These are phyloP conservation scores for Cladosporium sp. DNA, from an alignment of 2,329 filamentous ascomycete species.

Conservation along the genomic window DNA sequence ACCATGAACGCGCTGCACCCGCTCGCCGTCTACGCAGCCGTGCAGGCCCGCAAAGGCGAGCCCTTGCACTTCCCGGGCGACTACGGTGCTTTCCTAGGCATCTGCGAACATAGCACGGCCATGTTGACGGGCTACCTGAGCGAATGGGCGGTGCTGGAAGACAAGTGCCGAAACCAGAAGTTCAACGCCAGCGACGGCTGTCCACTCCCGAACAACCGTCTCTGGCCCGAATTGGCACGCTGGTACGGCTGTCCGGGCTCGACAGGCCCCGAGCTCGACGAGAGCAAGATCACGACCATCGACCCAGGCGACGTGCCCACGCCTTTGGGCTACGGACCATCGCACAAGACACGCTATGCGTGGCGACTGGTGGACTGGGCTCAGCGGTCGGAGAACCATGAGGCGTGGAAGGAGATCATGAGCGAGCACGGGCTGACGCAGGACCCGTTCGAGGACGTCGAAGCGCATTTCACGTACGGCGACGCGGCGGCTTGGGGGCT, in stretches of 20 bases:
- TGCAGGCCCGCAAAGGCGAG: slow-evolving; percentile 40
- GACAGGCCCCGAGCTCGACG: slow-evolving; percentile 27
- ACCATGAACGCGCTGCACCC: slow-evolving; percentile 49
- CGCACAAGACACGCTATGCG: slow-evolving; percentile 33
- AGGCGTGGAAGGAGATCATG: slow-evolving; percentile 45
- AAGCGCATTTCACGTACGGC: slow-evolving; percentile 44
- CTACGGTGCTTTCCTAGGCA: slow-evolving; percentile 41
- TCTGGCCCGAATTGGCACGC: slow-evolving; percentile 45
- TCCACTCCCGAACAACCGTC: slow-evolving; percentile 44
- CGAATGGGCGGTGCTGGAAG: slow-evolving; percentile 48
- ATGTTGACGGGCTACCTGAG: slow-evolving; percentile 47
- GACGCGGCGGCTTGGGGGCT: slow-evolving; percentile 37
- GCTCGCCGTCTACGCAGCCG: slow-evolving; percentile 48
- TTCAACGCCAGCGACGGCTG: slow-evolving; percentile 48
- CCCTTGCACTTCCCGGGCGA: slow-evolving; percentile 44
- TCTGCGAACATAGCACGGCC: slow-evolving; percentile 41
- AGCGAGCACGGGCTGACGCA: slow-evolving; percentile 38
- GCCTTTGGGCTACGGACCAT: slow-evolving; percentile 42
- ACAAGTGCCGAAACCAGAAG: slow-evolving; percentile 39
- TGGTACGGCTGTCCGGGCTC: slow-evolving; percentile 39
- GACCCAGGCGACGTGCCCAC: slow-evolving; percentile 19
- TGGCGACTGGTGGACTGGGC: slow-evolving; percentile 48
- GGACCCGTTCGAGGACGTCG: slow-evolving; percentile 41
- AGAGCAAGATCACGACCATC: slow-evolving; percentile 24
- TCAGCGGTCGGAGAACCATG: slow-evolving; percentile 37